Percentiles rank a stretch among this genome's conserved stretches.
phyloP scores from a whole-genome alignment of 2,329 filamentous ascomycete genomes.

The Hypoxylon rubiginosum region DNA sequence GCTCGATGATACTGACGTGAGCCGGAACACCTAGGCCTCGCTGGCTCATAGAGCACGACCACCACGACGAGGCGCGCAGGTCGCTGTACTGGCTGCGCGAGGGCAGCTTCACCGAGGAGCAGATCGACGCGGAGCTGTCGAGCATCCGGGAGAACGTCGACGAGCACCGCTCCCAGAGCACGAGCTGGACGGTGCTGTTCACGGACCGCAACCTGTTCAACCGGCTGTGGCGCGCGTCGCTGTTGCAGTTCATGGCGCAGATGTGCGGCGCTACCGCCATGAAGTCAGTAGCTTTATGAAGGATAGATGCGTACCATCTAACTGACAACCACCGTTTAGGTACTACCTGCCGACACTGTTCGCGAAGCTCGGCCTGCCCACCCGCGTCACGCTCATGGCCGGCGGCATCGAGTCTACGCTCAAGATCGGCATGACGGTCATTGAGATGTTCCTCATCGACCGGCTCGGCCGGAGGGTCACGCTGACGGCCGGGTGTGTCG shows the following conservation, averaged over 20 bases:
- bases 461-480: slow-evolving; percentile 63
- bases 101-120: slow-evolving; percentile 54
- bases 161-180: slow-evolving; percentile 52
- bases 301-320: too few species aligned
- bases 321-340: too few species aligned
- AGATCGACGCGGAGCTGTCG: slow-evolving; percentile 59
- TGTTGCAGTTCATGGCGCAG: slow-evolving; percentile 71
- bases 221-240: slow-evolving; percentile 68
- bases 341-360: slow-evolving; percentile 67
- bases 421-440: slow-evolving; percentile 68
- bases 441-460: slow-evolving; percentile 71
- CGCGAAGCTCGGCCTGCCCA: slow-evolving; percentile 62
- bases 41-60: slow-evolving; percentile 68
- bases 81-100: slow-evolving; percentile 65
- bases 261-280: slow-evolving; percentile 72
- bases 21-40: slow-evolving; percentile 61
- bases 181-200: slow-evolving; percentile 63
- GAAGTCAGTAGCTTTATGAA: slow-evolving; percentile 52
- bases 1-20: background rate
- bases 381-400: slow-evolving; percentile 63
- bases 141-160: slow-evolving; percentile 62
- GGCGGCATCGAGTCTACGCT: slow-evolving; percentile 69
- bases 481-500: slow-evolving; percentile 61
- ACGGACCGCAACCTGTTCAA: slow-evolving; percentile 62
- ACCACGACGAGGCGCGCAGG: slow-evolving; percentile 57